Evolutionary conservation across 495 filamentous ascomycete species (phyloP).

Genomic region (Aspergillus incahuasiensis): DNA sequence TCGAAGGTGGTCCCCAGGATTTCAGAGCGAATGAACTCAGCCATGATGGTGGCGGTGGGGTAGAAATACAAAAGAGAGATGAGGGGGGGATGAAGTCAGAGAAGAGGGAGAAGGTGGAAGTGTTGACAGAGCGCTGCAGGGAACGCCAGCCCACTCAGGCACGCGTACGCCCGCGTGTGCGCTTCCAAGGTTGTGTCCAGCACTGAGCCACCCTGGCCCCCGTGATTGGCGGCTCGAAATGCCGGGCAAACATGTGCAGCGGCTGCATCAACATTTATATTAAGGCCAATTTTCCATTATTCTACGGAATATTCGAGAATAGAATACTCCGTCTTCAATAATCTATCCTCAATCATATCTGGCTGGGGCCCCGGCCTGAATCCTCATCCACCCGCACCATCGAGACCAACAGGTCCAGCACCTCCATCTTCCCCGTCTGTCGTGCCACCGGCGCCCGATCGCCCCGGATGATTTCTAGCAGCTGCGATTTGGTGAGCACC

Average conservation of each 20-base stretch:
- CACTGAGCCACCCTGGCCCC: not conserved
- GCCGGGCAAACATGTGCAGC: no score
- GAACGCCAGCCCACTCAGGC: not conserved
- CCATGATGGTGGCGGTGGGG: not conserved
- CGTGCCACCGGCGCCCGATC: not conserved
- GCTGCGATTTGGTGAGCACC: slow-evolving; percentile 1
- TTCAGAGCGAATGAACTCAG: slow-evolving; percentile 93
- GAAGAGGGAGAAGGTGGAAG: not conserved
- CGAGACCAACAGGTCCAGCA: no score
- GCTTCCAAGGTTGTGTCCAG: not conserved
- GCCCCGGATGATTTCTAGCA: not conserved
- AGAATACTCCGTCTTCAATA: not conserved
- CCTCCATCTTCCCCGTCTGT: no score
- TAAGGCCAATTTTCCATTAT: not conserved
- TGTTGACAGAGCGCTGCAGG: not conserved
- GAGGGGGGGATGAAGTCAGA: not conserved
- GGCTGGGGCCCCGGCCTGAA: not conserved
- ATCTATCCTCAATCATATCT: no score
- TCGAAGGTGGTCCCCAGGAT: slow-evolving; percentile 99
- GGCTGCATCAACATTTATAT: no score
- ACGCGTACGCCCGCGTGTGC: no score
- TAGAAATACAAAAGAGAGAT: not conserved
- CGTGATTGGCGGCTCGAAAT: slow-evolving; percentile 21
- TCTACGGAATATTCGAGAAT: not conserved
- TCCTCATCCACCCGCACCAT: not conserved